Percentiles rank a stretch among this genome's conserved stretches.
Evolutionary conservation across 148 eudicot genomes (phyloP).

Genomic region (Rhododendron simsii): DNA sequence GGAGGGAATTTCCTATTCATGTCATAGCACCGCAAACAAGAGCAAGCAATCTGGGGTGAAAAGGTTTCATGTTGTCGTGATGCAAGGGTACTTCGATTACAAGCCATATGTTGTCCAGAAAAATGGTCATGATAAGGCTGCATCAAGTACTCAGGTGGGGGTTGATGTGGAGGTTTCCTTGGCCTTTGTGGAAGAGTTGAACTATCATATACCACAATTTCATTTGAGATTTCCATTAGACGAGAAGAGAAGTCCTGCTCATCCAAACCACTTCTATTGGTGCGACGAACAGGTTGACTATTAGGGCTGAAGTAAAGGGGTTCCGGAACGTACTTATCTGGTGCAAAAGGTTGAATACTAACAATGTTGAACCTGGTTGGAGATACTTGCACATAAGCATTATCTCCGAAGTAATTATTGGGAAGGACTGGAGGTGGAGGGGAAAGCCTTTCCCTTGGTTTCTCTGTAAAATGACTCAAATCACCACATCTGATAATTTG

Average conservation of each 20-base stretch:
- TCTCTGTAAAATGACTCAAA: constrained; percentile 8
- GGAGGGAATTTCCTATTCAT: constrained; percentile 31
- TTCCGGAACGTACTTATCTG: constrained; percentile 17
- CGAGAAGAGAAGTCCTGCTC: constrained; percentile 18
- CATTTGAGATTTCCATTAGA: constrained; percentile 15
- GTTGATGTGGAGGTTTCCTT: constrained; percentile 20
- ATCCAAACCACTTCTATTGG: constrained; percentile 11
- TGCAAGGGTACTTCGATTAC: constrained; percentile 21
- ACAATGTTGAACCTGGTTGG: constrained; percentile 20
- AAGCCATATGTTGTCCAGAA: constrained; percentile 28
- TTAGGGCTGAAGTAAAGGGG: constrained; percentile 22
- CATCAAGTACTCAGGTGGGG: constrained; percentile 20
- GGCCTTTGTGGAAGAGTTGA: constrained; percentile 25
- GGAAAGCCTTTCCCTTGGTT: constrained; percentile 20
- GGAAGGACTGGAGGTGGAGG: constrained; percentile 11
- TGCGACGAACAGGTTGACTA: constrained; percentile 18
- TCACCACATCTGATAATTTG: constrained; percentile 42
- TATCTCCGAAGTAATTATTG: constrained; percentile 23
- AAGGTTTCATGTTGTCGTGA: constrained; percentile 25
- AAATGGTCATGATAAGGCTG: constrained; percentile 21
- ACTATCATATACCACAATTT: constrained; percentile 24
- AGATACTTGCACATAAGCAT: constrained; percentile 31
- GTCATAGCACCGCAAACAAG: constrained; percentile 41
- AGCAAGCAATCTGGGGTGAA: constrained; percentile 45
- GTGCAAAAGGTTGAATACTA: constrained; percentile 23